These are phyloP conservation scores for Ganoderma sinense DNA, from an alignment of 1,284 basidiomycete genomes.

Conservation along the genomic window DNA sequence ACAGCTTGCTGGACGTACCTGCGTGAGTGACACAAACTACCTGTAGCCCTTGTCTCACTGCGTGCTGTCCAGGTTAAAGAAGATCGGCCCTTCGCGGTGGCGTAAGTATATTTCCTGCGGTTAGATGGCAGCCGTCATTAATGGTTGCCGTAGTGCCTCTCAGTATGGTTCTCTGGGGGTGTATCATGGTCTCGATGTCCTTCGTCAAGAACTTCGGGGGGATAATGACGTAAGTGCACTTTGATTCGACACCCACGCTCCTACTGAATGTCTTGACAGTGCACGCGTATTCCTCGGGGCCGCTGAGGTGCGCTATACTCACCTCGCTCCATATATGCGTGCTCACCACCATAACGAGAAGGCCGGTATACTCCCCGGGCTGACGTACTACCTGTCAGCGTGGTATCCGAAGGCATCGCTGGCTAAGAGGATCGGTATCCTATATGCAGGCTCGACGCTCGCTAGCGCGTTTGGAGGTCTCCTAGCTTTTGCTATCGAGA, in stretches of 20 bases:
- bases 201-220: slow-evolving; percentile 28
- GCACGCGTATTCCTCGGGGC: slow-evolving; percentile 15
- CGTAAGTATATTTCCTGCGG: slow-evolving; percentile 5
- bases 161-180: slow-evolving; percentile 26
- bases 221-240: slow-evolving; percentile 16
- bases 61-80: too few relatives aligned
- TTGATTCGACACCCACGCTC: background rate
- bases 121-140: too few relatives aligned
- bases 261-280: background rate
- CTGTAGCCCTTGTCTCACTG: too few relatives aligned
- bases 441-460: slow-evolving; percentile 62
- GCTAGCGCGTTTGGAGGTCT: slow-evolving; percentile 42
- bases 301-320: slow-evolving; percentile 1
- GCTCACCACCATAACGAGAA: slow-evolving; percentile 47
- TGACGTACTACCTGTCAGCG: slow-evolving; percentile 56
- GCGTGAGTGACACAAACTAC: slow-evolving; percentile 19
- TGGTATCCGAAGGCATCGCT: slow-evolving; percentile 25
- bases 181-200: slow-evolving; percentile 20
- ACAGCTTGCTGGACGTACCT: slow-evolving; percentile 26
- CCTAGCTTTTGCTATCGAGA: slow-evolving; percentile 15
- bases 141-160: slow-evolving; percentile 17
- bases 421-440: slow-evolving; percentile 43
- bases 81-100: slow-evolving; percentile 24
- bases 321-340: slow-evolving; percentile 45
- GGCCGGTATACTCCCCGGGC: slow-evolving; percentile 56